Percentiles rank a stretch among this genome's conserved stretches.
Conservation (phyloP, 345 rosid genomes). For the Abelmoschus esculentus region DNA sequence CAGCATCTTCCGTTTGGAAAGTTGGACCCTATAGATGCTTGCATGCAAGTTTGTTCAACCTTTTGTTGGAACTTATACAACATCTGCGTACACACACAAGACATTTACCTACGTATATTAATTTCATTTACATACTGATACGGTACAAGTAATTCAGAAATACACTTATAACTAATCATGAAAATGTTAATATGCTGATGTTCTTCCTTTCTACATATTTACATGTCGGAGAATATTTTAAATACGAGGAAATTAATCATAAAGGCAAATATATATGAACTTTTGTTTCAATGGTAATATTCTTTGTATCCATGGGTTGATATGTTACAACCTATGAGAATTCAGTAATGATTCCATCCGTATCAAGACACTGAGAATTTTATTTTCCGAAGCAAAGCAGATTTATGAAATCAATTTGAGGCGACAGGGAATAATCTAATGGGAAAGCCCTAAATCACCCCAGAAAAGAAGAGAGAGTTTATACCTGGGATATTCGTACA, state of each 20-base stretch:
- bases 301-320: not conserved
- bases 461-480: not conserved
- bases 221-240: no score
- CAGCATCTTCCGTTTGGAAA: not conserved
- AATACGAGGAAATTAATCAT: no score
- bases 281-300: not conserved
- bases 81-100: not conserved
- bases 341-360: not conserved
- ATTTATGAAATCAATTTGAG: not conserved
- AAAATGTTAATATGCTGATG: no score
- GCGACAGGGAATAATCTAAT: not conserved
- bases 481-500: not conserved
- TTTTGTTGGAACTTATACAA: not conserved
- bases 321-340: not conserved
- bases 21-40: not conserved
- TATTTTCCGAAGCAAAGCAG: not conserved
- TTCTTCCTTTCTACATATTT: no score
- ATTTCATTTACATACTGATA: not conserved
- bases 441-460: not conserved
- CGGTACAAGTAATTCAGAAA: not conserved
- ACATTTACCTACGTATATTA: not conserved
- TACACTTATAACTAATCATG: no score
- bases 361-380: not conserved
- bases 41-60: not conserved
- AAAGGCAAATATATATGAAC: not conserved